A percentile compares a stretch with the other conserved stretches of the same genome.
Evolutionary conservation across 2,329 filamentous ascomycete genomes (phyloP).

Genomic region (Trichoderma brevicompactum): DNA sequence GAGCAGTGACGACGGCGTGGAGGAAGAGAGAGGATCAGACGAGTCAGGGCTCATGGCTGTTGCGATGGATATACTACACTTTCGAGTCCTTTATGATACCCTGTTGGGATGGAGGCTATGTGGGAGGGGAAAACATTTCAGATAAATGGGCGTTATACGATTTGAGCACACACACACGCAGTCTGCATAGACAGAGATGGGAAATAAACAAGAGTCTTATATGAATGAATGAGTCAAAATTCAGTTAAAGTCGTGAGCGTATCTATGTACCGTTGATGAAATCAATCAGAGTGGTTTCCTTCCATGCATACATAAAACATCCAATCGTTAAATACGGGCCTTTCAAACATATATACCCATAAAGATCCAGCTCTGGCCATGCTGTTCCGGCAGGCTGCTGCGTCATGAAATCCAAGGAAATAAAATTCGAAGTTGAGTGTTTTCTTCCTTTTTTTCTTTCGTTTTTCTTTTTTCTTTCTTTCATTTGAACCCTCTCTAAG

Average conservation of each 20-base stretch:
- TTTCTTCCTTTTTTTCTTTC: not conserved
- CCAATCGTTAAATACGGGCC: conserved; percentile 28
- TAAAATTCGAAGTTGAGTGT: not conserved
- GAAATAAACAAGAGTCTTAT: not conserved
- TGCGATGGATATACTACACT: conserved; percentile 7
- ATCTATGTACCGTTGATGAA: conserved; percentile 28
- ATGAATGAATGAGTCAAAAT: conserved; percentile 22
- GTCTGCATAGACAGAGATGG: not conserved
- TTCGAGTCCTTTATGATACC: not conserved
- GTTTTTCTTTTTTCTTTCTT: not conserved
- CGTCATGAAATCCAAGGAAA: not conserved
- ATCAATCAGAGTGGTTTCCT: conserved; percentile 20
- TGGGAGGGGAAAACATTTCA: not conserved
- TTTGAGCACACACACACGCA: not conserved
- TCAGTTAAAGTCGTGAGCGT: conserved; percentile 26
- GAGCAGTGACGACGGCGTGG: not conserved
- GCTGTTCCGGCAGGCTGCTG: conserved; percentile 14
- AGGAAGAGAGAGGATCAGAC: not conserved
- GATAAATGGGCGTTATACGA: not conserved
- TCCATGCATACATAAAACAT: conserved; percentile 27
- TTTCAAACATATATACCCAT: conserved; percentile 19
- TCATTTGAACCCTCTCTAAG: not conserved
- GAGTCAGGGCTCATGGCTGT: conserved; percentile 4
- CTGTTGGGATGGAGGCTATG: conserved; percentile 6
- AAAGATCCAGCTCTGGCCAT: conserved; percentile 19